Conservation (phyloP, 2,329 filamentous ascomycete species). For the Fusarium verrucosum region DNA sequence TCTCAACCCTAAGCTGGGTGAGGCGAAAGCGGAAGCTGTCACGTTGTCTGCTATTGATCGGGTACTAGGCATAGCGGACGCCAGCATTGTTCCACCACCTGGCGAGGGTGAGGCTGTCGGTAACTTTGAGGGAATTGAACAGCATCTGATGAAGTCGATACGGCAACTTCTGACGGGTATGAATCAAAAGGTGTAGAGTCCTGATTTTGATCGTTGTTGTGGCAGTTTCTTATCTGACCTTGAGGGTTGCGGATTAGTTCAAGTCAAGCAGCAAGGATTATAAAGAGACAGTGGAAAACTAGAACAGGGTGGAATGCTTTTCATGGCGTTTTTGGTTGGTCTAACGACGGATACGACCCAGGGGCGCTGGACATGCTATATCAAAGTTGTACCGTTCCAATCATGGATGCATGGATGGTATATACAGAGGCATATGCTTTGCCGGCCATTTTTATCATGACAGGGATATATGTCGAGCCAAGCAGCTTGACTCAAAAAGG, state of each 20-base stretch:
- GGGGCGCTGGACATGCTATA: constrained; percentile 35
- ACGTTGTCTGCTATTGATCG: constrained; percentile 62
- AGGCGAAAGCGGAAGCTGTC: constrained; percentile 56
- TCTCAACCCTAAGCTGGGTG: constrained; percentile 53
- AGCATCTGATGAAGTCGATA: constrained; percentile 54
- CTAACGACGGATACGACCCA: constrained; percentile 42
- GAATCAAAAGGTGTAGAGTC: constrained; percentile 50
- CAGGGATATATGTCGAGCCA: constrained; percentile 13
- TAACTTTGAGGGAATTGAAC: constrained; percentile 53
- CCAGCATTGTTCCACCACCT: constrained; percentile 52
- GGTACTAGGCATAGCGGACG: constrained; percentile 58
- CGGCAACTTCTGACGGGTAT: constrained; percentile 52
- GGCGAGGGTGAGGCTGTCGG: constrained; percentile 47
- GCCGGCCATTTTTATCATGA: constrained; percentile 10
- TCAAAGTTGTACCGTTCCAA: constrained; percentile 16
- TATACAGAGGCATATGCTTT: constrained; percentile 1
- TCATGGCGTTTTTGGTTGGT: constrained; percentile 42
- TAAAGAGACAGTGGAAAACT: constrained; percentile 17
- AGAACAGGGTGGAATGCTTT: constrained; percentile 28
- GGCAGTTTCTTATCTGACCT: not conserved
- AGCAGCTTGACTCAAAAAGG: constrained; percentile 18
- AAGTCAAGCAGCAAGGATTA: not conserved
- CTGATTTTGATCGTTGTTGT: not conserved
- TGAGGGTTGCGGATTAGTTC: not conserved
- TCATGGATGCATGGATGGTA: constrained; percentile 4